Evolutionary conservation across 2,329 filamentous ascomycete species (phyloP), one percentile per base, ranked within the genome.

Genomic region (Sclerotinia borealis): DNA sequence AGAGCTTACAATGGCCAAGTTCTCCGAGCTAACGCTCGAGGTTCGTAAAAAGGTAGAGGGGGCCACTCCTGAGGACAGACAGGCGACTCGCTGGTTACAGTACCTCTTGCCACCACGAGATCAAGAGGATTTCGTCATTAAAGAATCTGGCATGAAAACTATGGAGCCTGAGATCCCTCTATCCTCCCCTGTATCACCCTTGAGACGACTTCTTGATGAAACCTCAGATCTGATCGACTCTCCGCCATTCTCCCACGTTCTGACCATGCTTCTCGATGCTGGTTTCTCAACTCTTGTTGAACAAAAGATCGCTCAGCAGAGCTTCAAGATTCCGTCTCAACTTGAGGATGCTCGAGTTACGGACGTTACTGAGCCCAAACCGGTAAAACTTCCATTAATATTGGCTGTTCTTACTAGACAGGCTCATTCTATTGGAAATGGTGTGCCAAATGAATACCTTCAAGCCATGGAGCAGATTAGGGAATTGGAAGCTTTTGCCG

Each of bases 191-290:
- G 64, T 75, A 3, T 72, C 76, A 9, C 71, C 75, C 4, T 84
- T 99, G 63, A 87, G 93, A 63, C 88, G 90, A 64, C 84, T 99
- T 25, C 84, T 99, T 1, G 93, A 99, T 74, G 95, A 99, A 79
- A 98, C 95, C 2, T 91, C 93, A 45, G 95, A 99, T 74, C 84
- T 99, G 29, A 88, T 98, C 73, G 95, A 99, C 73, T 97, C 95
- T 1, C 95, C 95, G 0, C 85, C 91, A 41, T 98, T 98, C 77
- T 85, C 88, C 0, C 89, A 92, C 72, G 92, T 99, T 41, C 83
- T 97, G 50, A 91, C 89, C 2, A 86, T 91, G 64, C 83, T 97
- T 63, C 89, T 98, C 65, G 93, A 98, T 75, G 84, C 92, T 51
- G 90, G 88, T 61, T 99, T 97, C 78, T 90, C 90, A 3, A 85